Evolutionary conservation across 192 early-diverging fungal genomes (phyloP).

Genomic region (Paraglomus brasilianum): DNA sequence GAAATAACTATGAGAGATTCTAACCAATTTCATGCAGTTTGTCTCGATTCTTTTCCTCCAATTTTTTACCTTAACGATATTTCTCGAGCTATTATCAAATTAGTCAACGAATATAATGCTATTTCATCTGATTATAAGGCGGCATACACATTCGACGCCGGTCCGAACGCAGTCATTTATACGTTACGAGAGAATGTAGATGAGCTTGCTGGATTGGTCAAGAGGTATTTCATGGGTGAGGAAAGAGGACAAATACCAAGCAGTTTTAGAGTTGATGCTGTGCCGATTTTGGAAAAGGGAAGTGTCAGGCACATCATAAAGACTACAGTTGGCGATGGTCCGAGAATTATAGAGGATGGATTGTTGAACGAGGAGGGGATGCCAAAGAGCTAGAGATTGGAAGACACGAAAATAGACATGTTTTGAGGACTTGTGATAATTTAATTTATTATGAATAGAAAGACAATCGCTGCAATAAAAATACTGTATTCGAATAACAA

Average conservation of each 20-base stretch:
- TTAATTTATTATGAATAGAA: too few species aligned
- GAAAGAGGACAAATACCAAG: conserved; percentile 44
- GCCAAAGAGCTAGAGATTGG: neutral
- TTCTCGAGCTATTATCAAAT: conserved; percentile 80
- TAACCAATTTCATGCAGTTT: conserved; percentile 99
- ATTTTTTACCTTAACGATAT: conserved; percentile 98
- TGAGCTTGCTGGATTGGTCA: conserved; percentile 82
- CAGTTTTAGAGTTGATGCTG: conserved; percentile 51
- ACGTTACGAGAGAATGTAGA: conserved; percentile 75
- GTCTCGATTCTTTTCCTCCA: conserved; percentile 97
- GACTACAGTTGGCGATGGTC: conserved; percentile 90
- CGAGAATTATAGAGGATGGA: conserved; percentile 61
- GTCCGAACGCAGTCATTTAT: conserved; percentile 98
- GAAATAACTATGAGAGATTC: conserved; percentile 97
- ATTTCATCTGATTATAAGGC: conserved; percentile 59
- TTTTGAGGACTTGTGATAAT: too few species aligned
- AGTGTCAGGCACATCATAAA: conserved; percentile 86
- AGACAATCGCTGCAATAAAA: too few species aligned
- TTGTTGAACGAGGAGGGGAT: neutral
- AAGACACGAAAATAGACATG: too few species aligned
- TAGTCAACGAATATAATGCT: conserved; percentile 86
- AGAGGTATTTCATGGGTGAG: conserved; percentile 79
- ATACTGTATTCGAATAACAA: too few species aligned
- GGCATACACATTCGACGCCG: conserved; percentile 99
- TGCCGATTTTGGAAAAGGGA: conserved; percentile 63